Evolutionary conservation across 2,329 filamentous ascomycete genomes (phyloP).

Genomic region (Sporothrix brunneoviolacea): DNA sequence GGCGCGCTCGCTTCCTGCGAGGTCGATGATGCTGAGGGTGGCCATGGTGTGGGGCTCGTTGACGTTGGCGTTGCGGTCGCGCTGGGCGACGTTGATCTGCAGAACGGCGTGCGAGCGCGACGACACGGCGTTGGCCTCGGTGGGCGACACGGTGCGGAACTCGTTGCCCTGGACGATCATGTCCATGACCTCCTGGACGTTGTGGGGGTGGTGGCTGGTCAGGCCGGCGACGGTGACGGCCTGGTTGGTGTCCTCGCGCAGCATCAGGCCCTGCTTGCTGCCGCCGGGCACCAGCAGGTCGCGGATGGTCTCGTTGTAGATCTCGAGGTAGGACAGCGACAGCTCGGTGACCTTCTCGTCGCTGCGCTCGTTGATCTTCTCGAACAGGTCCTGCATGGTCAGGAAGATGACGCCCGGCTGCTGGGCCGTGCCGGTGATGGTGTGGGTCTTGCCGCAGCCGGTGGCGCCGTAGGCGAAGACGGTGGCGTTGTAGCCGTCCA

Average conservation of each 20-base stretch:
- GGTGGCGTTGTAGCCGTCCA: conserved; percentile 97
- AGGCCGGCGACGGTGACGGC: conserved; percentile 85
- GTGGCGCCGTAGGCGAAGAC: conserved; percentile 98
- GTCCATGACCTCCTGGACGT: conserved; percentile 97
- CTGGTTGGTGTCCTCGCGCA: conserved; percentile 91
- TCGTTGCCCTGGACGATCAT: conserved; percentile 96
- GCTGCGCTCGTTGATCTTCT: conserved; percentile 81
- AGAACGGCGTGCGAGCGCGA: conserved; percentile 95
- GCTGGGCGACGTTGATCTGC: conserved; percentile 92
- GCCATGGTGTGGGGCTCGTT: conserved; percentile 98
- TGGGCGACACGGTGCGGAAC: conserved; percentile 90
- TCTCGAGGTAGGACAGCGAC: conserved; percentile 90
- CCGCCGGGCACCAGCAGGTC: conserved; percentile 84
- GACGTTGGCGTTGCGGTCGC: conserved; percentile 84
- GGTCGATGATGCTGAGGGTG: conserved; percentile 94
- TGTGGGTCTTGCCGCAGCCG: conserved; percentile 97
- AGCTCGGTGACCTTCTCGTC: conserved; percentile 86
- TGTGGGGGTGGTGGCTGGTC: conserved; percentile 82
- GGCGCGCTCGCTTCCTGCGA: conserved; percentile 91
- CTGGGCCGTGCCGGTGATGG: conserved; percentile 85
- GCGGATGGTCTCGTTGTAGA: conserved; percentile 98
- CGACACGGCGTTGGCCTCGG: conserved; percentile 93
- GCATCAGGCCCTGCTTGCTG: conserved; percentile 77
- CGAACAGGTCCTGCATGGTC: conserved; percentile 98
- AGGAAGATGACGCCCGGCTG: conserved; percentile 97